Evolutionary conservation across 1,139 yeast genomes (phyloP), one percentile per base, ranked within the genome.

Genomic region (Saccharomycopsis crataegensis): DNA sequence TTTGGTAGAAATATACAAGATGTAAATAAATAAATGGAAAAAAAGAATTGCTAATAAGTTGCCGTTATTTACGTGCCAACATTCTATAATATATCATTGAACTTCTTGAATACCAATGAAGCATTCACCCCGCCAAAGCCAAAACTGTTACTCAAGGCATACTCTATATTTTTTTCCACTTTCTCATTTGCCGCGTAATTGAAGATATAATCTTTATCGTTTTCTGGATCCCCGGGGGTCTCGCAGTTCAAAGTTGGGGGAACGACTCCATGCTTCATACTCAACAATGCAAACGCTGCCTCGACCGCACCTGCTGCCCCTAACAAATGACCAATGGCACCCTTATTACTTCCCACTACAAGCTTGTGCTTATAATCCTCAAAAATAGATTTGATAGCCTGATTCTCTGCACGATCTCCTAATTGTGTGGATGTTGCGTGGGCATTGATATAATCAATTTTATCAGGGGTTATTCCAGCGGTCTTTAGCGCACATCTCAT

Each of bases 101-200:
- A 49, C 33, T 67, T 73, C 52, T 70, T 73, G 64, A 80, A 79
- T 57, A 75, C 72, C 12, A 88, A 60, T 1, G 95, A 78, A 12
- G 95, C 85, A 67, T 94, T 94, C 7, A 95, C 90, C 12, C 99
- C 99, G 8, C 99, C 99, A 71, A 94, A 93, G 0, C 99, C 99
- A 71, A 94, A 93, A 60, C 96, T 88, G 65, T 94, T 94, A 54
- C 90, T 81, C 61, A 94, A 60, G 0, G 93, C 97, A 60, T 78
- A 75, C 7, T 75, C 64, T 8, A 87, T 65, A 3, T 66, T 62
- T 42, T 67, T 70, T 16, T 66, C 5, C 11, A 59, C 49, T 43
- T 83, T 71, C 7, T 63, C 59, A 38, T 77, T 70, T 0, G 81
- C 77, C 5, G 88, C 84, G 61, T 84, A 85, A 62, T 86, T 83